A percentile compares a stretch with the other conserved stretches of the same genome.
These are phyloP conservation scores for Corrigiola litoralis DNA, from an alignment of 179 eudicot genomes.

Conservation along the genomic window DNA sequence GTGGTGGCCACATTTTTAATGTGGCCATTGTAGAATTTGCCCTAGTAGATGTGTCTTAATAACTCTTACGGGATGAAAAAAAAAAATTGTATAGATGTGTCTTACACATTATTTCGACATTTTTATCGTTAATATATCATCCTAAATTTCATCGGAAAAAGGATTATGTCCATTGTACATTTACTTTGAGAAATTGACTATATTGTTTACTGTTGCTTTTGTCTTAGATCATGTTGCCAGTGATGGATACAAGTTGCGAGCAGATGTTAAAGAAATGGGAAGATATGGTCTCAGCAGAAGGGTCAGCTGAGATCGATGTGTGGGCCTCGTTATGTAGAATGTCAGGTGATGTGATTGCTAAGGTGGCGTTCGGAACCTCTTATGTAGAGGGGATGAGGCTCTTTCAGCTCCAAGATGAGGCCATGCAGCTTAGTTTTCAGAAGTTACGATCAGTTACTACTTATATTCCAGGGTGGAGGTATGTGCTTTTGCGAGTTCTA, in stretches of 20 bases:
- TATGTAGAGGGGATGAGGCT: conserved; percentile 11
- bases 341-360: conserved; percentile 15
- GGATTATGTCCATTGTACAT: too few species aligned
- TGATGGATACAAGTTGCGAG: conserved; percentile 12
- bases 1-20: too few species aligned
- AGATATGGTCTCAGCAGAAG: background rate
- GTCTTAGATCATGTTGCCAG: conserved; percentile 11
- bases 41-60: too few species aligned
- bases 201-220: background rate
- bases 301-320: conserved; percentile 1
- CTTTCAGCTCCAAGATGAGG: conserved; percentile 14
- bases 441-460: background rate
- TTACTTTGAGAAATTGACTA: too few species aligned
- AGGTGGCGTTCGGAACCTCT: conserved; percentile 15
- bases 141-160: too few species aligned
- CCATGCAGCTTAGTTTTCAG: background rate
- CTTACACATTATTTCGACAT: too few species aligned
- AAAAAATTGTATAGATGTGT: too few species aligned
- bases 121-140: too few species aligned
- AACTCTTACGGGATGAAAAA: too few species aligned
- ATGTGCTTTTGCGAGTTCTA: too few species aligned
- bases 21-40: too few species aligned
- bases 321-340: background rate
- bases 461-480: conserved; percentile 18
- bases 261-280: conserved; percentile 12